Evolutionary conservation across 768 basidiomycete genomes (phyloP).

Genomic region (Auriscalpium microsporum): DNA sequence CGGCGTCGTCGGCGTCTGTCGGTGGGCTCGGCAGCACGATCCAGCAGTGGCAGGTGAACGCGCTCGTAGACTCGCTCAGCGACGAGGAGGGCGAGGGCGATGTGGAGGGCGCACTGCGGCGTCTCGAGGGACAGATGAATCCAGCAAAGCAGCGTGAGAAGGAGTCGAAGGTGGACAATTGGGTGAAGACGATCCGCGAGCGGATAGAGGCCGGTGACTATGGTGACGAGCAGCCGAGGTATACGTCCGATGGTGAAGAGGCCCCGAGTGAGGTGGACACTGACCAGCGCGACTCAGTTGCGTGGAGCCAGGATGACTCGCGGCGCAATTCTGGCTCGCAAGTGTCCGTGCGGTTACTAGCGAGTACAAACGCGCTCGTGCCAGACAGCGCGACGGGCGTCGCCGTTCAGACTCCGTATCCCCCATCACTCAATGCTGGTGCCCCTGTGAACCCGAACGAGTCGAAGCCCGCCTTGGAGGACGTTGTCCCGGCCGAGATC

Average conservation of each 20-base stretch:
- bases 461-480: constrained; percentile 46
- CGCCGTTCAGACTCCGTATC: not conserved
- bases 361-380: not conserved
- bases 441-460: constrained; percentile 24
- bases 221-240: constrained; percentile 50
- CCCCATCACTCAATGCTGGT: not conserved
- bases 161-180: constrained; percentile 69
- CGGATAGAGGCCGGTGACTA: constrained; percentile 59
- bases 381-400: constrained; percentile 7
- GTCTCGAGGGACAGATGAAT: constrained; percentile 84
- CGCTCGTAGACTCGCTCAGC: constrained; percentile 60
- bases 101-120: constrained; percentile 70
- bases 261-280: constrained; percentile 3
- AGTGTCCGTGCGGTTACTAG: constrained; percentile 1
- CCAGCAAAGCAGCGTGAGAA: constrained; percentile 61
- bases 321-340: constrained; percentile 4
- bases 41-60: constrained; percentile 79
- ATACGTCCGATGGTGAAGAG: constrained; percentile 38
- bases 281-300: not conserved
- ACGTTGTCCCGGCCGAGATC: constrained; percentile 61
- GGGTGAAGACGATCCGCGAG: constrained; percentile 67
- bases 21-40: constrained; percentile 41
- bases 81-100: constrained; percentile 73
- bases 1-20: constrained; percentile 27
- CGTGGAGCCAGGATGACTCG: constrained; percentile 1